phyloP scores from a whole-genome alignment of 306 rosid genomes.

The Amphicarpaea edgeworthii region DNA sequence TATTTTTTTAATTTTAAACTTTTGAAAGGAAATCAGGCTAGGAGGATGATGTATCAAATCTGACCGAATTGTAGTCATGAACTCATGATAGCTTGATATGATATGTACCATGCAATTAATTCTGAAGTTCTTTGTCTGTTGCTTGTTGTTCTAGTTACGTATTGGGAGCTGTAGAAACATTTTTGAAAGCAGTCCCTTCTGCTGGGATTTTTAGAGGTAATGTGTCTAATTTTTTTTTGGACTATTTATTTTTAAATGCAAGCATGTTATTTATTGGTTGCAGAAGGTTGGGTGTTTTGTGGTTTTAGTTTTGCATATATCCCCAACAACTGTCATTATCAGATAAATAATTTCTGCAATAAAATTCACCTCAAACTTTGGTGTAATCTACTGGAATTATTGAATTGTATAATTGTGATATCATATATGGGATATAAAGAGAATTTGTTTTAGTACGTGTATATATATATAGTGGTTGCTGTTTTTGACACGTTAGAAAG shows the following conservation, averaged over 20 bases:
- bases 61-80: constrained; percentile 37
- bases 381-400: constrained; percentile 17
- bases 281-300: constrained; percentile 4
- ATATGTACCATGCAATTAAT: constrained; percentile 15
- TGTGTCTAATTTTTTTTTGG: constrained; percentile 20
- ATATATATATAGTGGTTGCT: neutral
- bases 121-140: constrained; percentile 48
- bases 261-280: constrained; percentile 15
- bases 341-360: constrained; percentile 24
- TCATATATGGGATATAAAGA: constrained; percentile 25
- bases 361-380: constrained; percentile 27
- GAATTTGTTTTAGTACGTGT: too few species aligned
- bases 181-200: constrained; percentile 91
- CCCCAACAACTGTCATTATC: neutral
- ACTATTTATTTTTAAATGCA: constrained; percentile 8
- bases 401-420: constrained; percentile 8
- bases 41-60: constrained; percentile 30
- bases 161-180: constrained; percentile 99
- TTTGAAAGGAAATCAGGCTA: constrained; percentile 39
- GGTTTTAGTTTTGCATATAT: constrained; percentile 18
- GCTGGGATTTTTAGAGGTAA: constrained; percentile 98
- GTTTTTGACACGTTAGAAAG: constrained; percentile 17
- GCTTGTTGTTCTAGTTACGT: constrained; percentile 78
- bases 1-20: constrained; percentile 15
- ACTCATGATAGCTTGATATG: constrained; percentile 41